phyloP scores from a whole-genome alignment of 768 basidiomycete species.

The Butyriboletus loyo region DNA sequence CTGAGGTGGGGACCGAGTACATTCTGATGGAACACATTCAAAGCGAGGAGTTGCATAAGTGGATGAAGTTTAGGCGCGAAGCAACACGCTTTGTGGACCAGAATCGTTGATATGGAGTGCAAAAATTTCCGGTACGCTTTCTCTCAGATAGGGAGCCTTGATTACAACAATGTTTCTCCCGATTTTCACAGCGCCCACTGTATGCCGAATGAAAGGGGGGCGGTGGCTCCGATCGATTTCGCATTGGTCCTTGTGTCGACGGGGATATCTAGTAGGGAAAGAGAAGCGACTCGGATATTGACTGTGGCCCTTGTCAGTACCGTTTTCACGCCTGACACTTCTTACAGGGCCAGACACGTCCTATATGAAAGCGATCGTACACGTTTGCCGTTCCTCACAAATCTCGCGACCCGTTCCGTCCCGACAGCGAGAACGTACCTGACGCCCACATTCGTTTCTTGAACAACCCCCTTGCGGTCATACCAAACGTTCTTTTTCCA shows the following conservation, averaged over 20 bases:
- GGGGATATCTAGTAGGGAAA: conserved; percentile 29
- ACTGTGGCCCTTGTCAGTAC: conserved; percentile 35
- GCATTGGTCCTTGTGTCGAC: conserved; percentile 5
- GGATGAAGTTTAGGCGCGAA: not conserved
- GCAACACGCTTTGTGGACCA: conserved; percentile 12
- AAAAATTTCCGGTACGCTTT: conserved; percentile 23
- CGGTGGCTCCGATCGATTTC: conserved; percentile 23
- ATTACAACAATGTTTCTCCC: conserved; percentile 30
- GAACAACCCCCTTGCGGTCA: conserved; percentile 8
- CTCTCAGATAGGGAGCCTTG: conserved; percentile 34
- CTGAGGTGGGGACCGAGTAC: conserved; percentile 31
- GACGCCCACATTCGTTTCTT: conserved; percentile 8
- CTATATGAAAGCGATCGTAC: not conserved
- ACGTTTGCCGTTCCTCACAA: not conserved
- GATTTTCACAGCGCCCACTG: conserved; percentile 6
- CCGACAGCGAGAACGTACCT: not conserved
- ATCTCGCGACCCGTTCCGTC: not conserved
- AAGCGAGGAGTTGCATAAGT: conserved; percentile 23
- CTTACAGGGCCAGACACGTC: conserved; percentile 2
- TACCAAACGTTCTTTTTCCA: not conserved
- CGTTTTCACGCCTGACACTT: not conserved
- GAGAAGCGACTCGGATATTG: conserved; percentile 20
- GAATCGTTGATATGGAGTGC: conserved; percentile 21
- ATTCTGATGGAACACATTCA: conserved; percentile 34
- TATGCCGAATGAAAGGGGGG: conserved; percentile 29